Base-by-base conservation (phyloP, 2,329 filamentous ascomycete species). In the Hypomyces perniciosus region DNA sequence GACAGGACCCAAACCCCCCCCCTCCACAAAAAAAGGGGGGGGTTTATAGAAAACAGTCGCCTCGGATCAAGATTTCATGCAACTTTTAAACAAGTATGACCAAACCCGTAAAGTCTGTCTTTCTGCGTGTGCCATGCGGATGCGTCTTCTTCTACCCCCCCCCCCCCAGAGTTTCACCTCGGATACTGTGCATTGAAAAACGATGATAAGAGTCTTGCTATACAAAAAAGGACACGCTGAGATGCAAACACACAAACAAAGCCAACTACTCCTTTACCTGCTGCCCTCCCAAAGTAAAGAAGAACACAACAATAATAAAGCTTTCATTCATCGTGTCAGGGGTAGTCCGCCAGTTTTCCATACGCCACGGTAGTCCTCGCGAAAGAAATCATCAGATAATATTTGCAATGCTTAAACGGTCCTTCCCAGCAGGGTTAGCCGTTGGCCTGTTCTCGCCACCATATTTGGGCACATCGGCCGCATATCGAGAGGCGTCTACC, bases 341-440 rank as follows among this genome's bases (percentile, higher is more conserved):
- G 20, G 20, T 20, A 20, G 20, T 20, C 20, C 20, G 20, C 20
- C 20, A 20, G 20, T 20, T 20, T 20, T 46, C 31, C 27, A 7
- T 39, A n/a, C 8, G 29, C 13, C 28, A 38, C 13, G 28, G 28
- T 13, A 20, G 9, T 28, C 34, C 37, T 51, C 7, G 35, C 30
- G 8, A 8, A 44, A 28, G 48, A 44, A 30, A 5, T 52, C 29
- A 34, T 61, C 56, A 74, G 30, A 74, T 74, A n/a, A 74, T 74
- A 44, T 74, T 72, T 8, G 70, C 70, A 56, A 72, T 72, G 56
- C 70, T 72, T 46, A 72, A 54, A n/a, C 66, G 64, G 40, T 68
- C 66, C 40, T 56, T 61, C 7, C 51, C 46, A 6, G 59, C 56
- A 8, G 68, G 63, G 44, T 61, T 68, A 20, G 56, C 59, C 34